A percentile compares a stretch with the other conserved stretches of the same genome.
These are phyloP conservation scores for Talaromyces proteolyticus DNA, from an alignment of 495 filamentous ascomycete genomes.

Conservation along the genomic window DNA sequence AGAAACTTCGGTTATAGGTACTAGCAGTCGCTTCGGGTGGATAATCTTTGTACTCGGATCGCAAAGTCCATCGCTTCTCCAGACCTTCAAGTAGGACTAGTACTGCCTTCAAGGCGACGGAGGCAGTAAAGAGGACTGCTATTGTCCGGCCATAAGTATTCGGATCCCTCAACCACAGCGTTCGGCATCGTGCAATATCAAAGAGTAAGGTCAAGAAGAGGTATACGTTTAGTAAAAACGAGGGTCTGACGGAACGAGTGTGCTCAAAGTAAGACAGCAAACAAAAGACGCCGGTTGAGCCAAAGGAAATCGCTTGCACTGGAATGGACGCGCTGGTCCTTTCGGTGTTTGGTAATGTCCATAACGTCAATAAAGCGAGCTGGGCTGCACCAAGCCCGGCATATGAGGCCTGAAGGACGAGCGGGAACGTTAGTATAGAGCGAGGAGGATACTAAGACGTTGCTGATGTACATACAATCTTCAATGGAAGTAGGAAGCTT, in stretches of 20 bases:
- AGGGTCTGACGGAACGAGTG: conserved; percentile 47
- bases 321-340: conserved; percentile 39
- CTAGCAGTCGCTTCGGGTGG: conserved; percentile 57
- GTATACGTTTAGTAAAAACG: conserved; percentile 53
- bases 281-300: conserved; percentile 32
- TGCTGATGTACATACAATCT: conserved; percentile 33
- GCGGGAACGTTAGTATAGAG: conserved; percentile 5
- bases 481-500: conserved; percentile 29
- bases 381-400: conserved; percentile 6
- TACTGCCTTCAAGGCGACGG: conserved; percentile 40
- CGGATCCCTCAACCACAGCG: conserved; percentile 47
- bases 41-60: conserved; percentile 29
- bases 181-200: conserved; percentile 49
- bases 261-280: conserved; percentile 54
- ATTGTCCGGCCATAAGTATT: conserved; percentile 25
- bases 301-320: conserved; percentile 35
- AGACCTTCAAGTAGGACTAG: conserved; percentile 47
- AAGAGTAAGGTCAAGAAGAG: conserved; percentile 55
- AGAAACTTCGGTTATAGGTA: conserved; percentile 44
- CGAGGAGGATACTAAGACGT: background rate
- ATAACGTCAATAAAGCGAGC: conserved; percentile 4
- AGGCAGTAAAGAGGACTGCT: conserved; percentile 41
- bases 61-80: conserved; percentile 47
- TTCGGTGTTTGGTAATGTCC: conserved; percentile 1
- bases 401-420: conserved; percentile 1